Evolutionary conservation across 306 rosid genomes (phyloP), one percentile per base, ranked within the genome.

Genomic region (Sphenostylis stenocarpa): DNA sequence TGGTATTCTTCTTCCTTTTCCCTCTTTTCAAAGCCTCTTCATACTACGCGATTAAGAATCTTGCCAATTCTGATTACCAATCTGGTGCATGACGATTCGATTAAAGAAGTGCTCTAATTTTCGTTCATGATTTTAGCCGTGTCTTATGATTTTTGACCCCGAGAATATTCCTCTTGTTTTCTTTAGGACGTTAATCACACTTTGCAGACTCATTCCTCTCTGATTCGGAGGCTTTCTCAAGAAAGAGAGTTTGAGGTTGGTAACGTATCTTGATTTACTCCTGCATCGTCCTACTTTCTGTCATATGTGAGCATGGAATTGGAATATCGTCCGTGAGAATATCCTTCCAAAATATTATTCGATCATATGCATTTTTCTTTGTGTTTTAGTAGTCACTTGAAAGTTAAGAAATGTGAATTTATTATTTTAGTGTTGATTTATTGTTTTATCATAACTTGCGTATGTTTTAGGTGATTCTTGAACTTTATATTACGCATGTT

Each of bases 121-220:
- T 74, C 14, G 16, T 64, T 12, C 0, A 31, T 72, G 39, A 20
- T 53, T n/a, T 34, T 44, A 29, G 47, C 1, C 21, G 52, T 17
- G 11, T 75, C 28, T 45, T 24, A 0, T 16, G 70, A 20, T 82
- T 66, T 2, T 38, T 76, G 29, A 19, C 49, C 49, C 12, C 15
- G 51, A 70, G n/a, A 29, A 16, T 72, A 16, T 28, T 73, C 19
- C 64, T 77, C 19, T 41, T 65, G 47, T 44, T 73, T 70, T 60
- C 21, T 75, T 31, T 70, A 87, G 99, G 93, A 86, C 60, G 86
- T 70, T 53, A 83, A 77, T 67, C 92, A 77, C 44, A 74, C 85
- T 77, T 80, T 95, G 84, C 98, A 87, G 87, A 87, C 91, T 81
- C 99, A 95, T 84, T 92, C 99, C 28, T 90, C 99, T 12, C 67